These are phyloP conservation scores for Penicillium sp. DNA, from an alignment of 2,329 filamentous ascomycete species.

Conservation along the genomic window DNA sequence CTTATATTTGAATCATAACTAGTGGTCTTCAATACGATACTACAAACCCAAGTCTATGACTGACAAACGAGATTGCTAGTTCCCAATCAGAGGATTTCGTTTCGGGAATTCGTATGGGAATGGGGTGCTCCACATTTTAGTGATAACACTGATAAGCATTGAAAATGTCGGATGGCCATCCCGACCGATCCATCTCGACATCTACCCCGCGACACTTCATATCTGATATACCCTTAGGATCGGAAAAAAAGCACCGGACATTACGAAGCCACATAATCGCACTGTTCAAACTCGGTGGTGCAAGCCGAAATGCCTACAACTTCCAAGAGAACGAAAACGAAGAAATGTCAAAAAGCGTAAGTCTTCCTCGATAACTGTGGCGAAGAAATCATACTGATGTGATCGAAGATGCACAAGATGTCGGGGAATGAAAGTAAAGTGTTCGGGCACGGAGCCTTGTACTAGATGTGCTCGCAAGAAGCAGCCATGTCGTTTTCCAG, in stretches of 20 bases:
- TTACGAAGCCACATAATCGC: neutral
- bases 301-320: slow-evolving; percentile 19
- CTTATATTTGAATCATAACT: no score
- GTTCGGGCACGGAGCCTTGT: slow-evolving; percentile 30
- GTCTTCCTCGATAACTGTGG: slow-evolving; percentile 4
- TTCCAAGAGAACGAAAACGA: slow-evolving; percentile 13
- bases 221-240: slow-evolving; percentile 11
- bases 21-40: no score
- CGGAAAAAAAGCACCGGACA: slow-evolving; percentile 19
- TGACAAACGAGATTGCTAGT: no score
- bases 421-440: slow-evolving; percentile 36
- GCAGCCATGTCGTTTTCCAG: slow-evolving; percentile 26
- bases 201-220: slow-evolving; percentile 11
- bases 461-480: slow-evolving; percentile 30
- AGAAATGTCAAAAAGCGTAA: slow-evolving; percentile 28
- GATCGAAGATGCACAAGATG: slow-evolving; percentile 29
- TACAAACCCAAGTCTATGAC: no score
- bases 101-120: neutral
- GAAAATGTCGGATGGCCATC: slow-evolving; percentile 18
- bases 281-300: neutral
- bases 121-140: neutral
- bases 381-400: neutral
- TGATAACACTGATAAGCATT: slow-evolving; percentile 16
- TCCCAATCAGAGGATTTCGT: no score
- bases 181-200: slow-evolving; percentile 13